Conservation (phyloP, 495 filamentous ascomycete species). For the Trichoderma gamsii region DNA sequence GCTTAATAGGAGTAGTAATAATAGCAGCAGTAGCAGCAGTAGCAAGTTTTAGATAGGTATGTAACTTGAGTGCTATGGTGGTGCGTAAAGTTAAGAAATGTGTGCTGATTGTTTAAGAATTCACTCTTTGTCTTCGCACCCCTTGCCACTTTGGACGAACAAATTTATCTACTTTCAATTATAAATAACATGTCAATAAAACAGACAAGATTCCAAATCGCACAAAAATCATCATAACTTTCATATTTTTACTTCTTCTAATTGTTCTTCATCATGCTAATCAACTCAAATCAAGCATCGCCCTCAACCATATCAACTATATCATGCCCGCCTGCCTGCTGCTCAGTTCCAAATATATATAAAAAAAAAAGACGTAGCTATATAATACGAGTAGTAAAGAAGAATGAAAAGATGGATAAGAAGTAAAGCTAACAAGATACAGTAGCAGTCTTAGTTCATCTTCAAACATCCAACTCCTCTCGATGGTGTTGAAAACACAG, state of each 20-base stretch:
- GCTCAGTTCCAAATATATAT: neutral
- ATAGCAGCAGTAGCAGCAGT: too few relatives aligned
- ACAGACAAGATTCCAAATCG: too few relatives aligned
- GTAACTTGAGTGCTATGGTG: too few relatives aligned
- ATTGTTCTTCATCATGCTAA: neutral
- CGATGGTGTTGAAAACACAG: neutral
- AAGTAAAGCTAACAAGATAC: neutral
- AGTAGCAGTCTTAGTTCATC: neutral
- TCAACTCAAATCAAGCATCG: neutral
- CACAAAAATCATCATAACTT: neutral
- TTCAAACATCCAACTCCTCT: neutral
- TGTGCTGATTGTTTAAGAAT: too few relatives aligned
- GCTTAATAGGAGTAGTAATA: too few relatives aligned
- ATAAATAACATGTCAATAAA: too few relatives aligned
- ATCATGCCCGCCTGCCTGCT: slow-evolving; percentile 7
- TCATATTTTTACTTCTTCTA: neutral
- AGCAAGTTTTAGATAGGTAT: too few relatives aligned
- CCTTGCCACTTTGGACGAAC: too few relatives aligned
- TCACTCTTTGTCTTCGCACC: too few relatives aligned
- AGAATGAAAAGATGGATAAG: neutral
- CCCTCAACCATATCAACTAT: neutral
- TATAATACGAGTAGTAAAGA: neutral
- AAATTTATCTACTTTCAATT: too few relatives aligned
- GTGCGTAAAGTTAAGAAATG: too few relatives aligned
- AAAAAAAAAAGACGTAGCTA: neutral